Percentiles rank a stretch among this genome's conserved stretches.
These are phyloP conservation scores for Crataegus laevigata DNA, from an alignment of 306 rosid genomes.

Conservation along the genomic window DNA sequence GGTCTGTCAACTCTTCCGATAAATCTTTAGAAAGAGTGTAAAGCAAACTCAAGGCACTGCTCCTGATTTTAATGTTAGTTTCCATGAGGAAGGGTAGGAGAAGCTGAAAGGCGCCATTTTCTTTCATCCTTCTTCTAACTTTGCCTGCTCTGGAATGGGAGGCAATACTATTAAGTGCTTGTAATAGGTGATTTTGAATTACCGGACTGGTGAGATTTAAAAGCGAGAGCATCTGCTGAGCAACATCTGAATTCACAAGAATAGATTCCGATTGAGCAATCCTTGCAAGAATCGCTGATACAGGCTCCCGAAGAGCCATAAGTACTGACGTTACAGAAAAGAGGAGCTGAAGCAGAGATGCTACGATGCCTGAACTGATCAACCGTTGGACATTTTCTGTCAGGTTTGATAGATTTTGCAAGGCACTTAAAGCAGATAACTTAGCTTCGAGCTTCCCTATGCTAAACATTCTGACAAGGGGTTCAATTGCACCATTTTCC, in stretches of 20 bases:
- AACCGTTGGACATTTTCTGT: constrained; percentile 56
- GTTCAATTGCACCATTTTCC: constrained; percentile 72
- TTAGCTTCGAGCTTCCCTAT: constrained; percentile 84
- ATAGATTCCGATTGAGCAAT: constrained; percentile 66
- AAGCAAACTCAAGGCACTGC: constrained; percentile 46
- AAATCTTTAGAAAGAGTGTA: constrained; percentile 64
- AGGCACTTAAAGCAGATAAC: constrained; percentile 72
- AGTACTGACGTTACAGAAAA: constrained; percentile 92
- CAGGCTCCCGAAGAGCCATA: constrained; percentile 87
- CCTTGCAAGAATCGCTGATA: constrained; percentile 79
- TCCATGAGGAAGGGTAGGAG: constrained; percentile 68
- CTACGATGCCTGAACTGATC: constrained; percentile 55
- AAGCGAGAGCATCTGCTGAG: constrained; percentile 87
- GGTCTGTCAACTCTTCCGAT: constrained; percentile 60
- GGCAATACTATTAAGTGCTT: constrained; percentile 73
- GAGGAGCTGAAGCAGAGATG: constrained; percentile 70
- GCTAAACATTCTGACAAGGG: constrained; percentile 60
- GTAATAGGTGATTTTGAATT: constrained; percentile 64
- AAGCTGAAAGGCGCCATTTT: constrained; percentile 72
- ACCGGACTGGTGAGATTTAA: constrained; percentile 73
- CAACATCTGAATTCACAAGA: constrained; percentile 49
- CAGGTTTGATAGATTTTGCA: constrained; percentile 62
- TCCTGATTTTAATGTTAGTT: constrained; percentile 39
- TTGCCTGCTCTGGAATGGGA: constrained; percentile 54
- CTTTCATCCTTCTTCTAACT: constrained; percentile 63